Base-by-base conservation (phyloP, 257 asterid species). In the Asclepias syriaca region DNA sequence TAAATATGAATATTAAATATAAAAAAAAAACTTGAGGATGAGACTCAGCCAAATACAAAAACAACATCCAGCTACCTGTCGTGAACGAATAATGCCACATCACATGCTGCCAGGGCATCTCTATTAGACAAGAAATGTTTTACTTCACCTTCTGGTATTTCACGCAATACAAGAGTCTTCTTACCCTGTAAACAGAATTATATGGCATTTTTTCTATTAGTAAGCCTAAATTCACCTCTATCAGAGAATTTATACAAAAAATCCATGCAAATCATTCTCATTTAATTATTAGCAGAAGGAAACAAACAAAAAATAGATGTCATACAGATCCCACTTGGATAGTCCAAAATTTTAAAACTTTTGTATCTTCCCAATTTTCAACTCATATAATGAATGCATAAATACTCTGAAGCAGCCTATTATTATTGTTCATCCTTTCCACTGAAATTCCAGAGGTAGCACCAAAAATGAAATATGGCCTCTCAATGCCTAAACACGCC, bases 101-200 rank as follows among this genome's bases (percentile, higher is more conserved):
- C 98, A 72, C 98, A 94, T 65, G 87, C 81, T 59, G 97, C 94
- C 85, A 94, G 84, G 72, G 96, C 91, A 80, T 94, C 96, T 86
- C 71, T 89, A 70, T 69, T 81, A 27, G 93, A 84, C 50, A 94
- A 83, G 19, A 91, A 85, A 72, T 77, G 84, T 55, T 87, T 83
- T 64, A 94, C 96, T 77, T 87, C 86, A 58, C 84, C 96, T 82
- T 87, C 96, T 4, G 91, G 90, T 79, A 91, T 87, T 90, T 94
- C 98, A 65, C 92, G 85, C 80, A 94, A 78, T 24, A 94, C 90
- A 50, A 94, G 96, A 55, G 89, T 84, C 84, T 88, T 91, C 85
- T 84, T 91, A 54, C 90, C 96, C 97, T 94, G 88, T 66, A 48
- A 82, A 65, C 75, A 84, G 45, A 37, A 54, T 27, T 56, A 37